Evolutionary conservation across 768 basidiomycete species (phyloP), one percentile per base, ranked within the genome.

Genomic region (Russula griseocarnosa): DNA sequence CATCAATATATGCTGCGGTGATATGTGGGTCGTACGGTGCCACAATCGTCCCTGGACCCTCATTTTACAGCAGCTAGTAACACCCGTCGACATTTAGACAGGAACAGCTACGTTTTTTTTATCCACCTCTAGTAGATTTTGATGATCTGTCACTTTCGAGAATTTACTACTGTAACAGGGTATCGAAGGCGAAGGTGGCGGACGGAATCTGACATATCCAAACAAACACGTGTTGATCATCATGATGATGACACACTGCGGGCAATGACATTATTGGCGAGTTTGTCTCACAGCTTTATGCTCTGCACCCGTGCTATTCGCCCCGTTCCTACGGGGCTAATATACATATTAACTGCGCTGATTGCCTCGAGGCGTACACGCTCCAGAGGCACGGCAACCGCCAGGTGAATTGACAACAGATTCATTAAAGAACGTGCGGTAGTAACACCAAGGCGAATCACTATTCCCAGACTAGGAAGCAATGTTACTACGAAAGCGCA

Each of bases 361-460:
- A 55, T 47, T 57, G 55, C 64, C 64, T 65, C 50, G 59, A 60
- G 64, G 64, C 42, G 55, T 65, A 65, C 64, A 65, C 55, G 64
- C 61, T 65, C 36, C 49, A 44, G 40, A 55, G 55, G 64, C 59
- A 50, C 64, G 55, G 64, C 49, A 44, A 57, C 49, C 38, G 44
- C 64, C 58, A 57, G 60, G 63, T 56, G 40, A 61, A 56, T 10
- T 56, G 24, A 32, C 54, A 61, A 60, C 51, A 24, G 14, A n/a
- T 49, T 50, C 56, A 58, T 64, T 64, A 60, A 22, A 50, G 58
- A n/a, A n/a, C 47, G 46, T 55, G 63, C 46, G 58, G 53, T 20
- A 47, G 53, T 46, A 49, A 49, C 44, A 46, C 44, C 2, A 28
- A 9, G 34, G 38, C 36, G 30, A 38, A 44, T 28, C 44, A 24